Evolutionary conservation across 1,139 yeast species (phyloP), one percentile per base, ranked within the genome.

Genomic region (Geotrichum siamense): DNA sequence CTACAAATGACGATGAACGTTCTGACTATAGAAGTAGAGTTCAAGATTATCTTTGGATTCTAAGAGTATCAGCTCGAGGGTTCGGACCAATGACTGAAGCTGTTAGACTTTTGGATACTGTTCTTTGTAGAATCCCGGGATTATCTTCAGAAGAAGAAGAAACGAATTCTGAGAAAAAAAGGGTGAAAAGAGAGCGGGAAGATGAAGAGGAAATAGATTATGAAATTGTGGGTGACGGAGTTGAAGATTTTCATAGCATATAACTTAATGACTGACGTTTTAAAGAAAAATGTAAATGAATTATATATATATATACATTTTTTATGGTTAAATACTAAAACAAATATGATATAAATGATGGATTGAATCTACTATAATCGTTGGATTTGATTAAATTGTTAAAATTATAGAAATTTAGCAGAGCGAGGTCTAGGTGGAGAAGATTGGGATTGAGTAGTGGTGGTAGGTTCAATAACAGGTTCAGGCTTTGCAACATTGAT

Each of bases 41-140:
- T 32, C 75, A 76, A 56, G 82, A 82, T 53, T 87, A 84, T 59
- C 67, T 93, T 48, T 79, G 87, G 82, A 74, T 79, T 12, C 63
- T 89, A 41, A 77, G 82, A 55, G 78, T 81, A 21, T 75, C 84
- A 15, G 75, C 91, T 2, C 78, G 79, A 50, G 82, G 85, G 12
- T 85, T 84, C 58, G 82, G 75, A 35, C 86, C 82, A 51, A 85
- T 83, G 30, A 76, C 76, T 13, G 76, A 74, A 48, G 94, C 94
- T 0, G 64, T 85, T 43, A 67, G 68, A 44, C 75, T 79, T 55
- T 72, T 86, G 48, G 91, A 84, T 13, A 53, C 54, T 21, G 56
- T 58, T n/a, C 50, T 53, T 33, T 50, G 54, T 16, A 49, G 56
- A 10, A 52, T 56, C 2, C 57, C 58, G 1, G 55, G 51, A 2